Base-by-base conservation (phyloP, 306 rosid species). In the Quercus dentata region DNA sequence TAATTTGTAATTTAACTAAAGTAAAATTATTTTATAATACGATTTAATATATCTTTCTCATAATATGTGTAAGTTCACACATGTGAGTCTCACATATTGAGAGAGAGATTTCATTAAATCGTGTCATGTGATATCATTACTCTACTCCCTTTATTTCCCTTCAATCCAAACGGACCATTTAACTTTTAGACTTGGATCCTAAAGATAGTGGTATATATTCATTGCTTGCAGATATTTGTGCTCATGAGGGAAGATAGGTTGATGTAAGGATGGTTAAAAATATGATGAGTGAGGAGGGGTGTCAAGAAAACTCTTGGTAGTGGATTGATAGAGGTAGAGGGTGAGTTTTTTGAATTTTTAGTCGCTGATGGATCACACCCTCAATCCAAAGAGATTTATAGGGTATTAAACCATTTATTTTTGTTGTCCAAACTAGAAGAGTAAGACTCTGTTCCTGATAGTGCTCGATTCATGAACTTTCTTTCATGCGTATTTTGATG, bases 361-460 rank as follows among this genome's bases (percentile, higher is more conserved):
- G 98, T 75, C 67, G 91, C 91, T 3, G 97, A 93, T 84, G 86
- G 82, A 73, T 90, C 92, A 55, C 91, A 93, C 55, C 87, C 94
- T 75, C 89, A 69, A 55, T 84, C 93, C 63, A 73, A 79, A 81
- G 88, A 91, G 89, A 88, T 93, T 58, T 86, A 87, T 74, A 81
- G 41, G 68, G 74, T 89, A 21, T 33, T 92, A 41, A 81, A 82
- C 61, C 79, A 82, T 27, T 75, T 89, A 73, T 78, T 80, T 79
- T 76, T 79, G 65, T 67, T 85, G 58, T 77, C 90, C 78, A 85
- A 84, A 79, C 63, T 88, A 52, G 83, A 84, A 74, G 86, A 33
- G 8, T 33, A 33, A 33, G 41, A 81, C 61, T 18, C 14, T 73
- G 51, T 76, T 69, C 79, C 54, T 51, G 30, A 74, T 83, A 83